Evolutionary conservation across 345 rosid genomes (phyloP), one percentile per base, ranked within the genome.

Genomic region (Eutrema heterophyllum): DNA sequence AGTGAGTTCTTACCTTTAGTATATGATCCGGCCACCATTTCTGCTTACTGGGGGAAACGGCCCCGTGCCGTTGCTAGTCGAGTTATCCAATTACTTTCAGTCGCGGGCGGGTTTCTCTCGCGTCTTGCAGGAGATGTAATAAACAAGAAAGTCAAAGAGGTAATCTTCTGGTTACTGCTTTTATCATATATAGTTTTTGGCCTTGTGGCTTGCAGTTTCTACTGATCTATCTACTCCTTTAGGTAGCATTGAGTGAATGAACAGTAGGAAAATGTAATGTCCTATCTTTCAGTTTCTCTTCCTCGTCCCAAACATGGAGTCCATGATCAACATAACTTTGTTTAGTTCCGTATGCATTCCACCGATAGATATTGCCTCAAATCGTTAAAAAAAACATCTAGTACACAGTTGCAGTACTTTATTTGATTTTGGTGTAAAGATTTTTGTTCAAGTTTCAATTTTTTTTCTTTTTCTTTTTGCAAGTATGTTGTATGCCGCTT

Each of bases 81-180:
- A n/a, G 60, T 78, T 81, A 74, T 91, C 44, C 98, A 94, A 74
- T 80, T 94, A 39, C 81, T 89, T 6, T 88, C 98, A 27, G 98
- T 94, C 39, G 97, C 96, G 0, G 98, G 98, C 32, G 97, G 97
- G 49, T 94, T 94, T 79, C 96, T 94, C 65, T 94, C 98, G 4
- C 91, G 87, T 18, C 16, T 91, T 24, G 87, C 85, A 21, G 67
- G 56, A 79, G 98, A 94, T 75, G 61, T 94, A 27, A 84, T 94
- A 6, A 94, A 83, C 78, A 94, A 89, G 84, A 91, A 88, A 70
- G 86, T 91, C 57, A 87, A 89, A 83, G 95, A 89, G 97, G 98
- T 94, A 30, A 15, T 70, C 3, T 33, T 44, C 16, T 72, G 8
- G 50, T 74, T 51, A 10, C 26, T 68, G 38, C 9, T 71, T 70